These are phyloP conservation scores for Scheffersomyces titani DNA, from an alignment of 1,139 yeast genomes.

Conservation along the genomic window DNA sequence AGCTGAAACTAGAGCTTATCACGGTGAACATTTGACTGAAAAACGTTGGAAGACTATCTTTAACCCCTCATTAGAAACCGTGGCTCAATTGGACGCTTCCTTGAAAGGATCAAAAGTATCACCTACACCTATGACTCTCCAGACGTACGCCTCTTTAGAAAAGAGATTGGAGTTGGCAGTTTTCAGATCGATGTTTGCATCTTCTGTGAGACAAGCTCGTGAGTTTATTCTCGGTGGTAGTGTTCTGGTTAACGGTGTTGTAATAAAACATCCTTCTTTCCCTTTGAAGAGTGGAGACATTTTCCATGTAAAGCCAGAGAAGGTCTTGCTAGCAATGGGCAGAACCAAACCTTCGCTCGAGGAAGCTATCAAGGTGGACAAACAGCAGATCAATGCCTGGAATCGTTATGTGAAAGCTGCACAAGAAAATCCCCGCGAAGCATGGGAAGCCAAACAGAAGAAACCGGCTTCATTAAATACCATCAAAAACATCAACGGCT, in stretches of 20 bases:
- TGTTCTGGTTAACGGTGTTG: constrained; percentile 82
- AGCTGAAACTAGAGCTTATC: constrained; percentile 91
- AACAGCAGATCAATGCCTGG: constrained; percentile 72
- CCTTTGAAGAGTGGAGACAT: constrained; percentile 83
- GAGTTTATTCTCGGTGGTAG: constrained; percentile 81
- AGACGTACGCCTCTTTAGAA: constrained; percentile 86
- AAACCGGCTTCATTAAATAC: constrained; percentile 44
- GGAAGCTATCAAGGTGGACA: constrained; percentile 68
- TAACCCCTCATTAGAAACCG: constrained; percentile 75
- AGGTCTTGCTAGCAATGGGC: constrained; percentile 85
- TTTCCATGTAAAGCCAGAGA: constrained; percentile 81
- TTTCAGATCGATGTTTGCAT: constrained; percentile 90
- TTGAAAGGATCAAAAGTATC: constrained; percentile 56
- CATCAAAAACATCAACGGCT: constrained; percentile 9
- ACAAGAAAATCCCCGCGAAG: constrained; percentile 55
- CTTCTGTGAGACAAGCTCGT: constrained; percentile 92
- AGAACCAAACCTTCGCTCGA: constrained; percentile 74
- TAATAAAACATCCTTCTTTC: constrained; percentile 78
- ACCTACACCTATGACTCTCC: constrained; percentile 79
- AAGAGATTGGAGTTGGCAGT: constrained; percentile 87
- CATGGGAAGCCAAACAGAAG: constrained; percentile 56
- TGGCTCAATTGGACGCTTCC: constrained; percentile 80
- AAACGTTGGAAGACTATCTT: constrained; percentile 74
- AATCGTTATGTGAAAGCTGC: constrained; percentile 67
- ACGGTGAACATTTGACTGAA: constrained; percentile 92